Evolutionary conservation across 192 early-diverging fungal species (phyloP), one percentile per base, ranked within the genome.

Genomic region (Pilaira anomala): DNA sequence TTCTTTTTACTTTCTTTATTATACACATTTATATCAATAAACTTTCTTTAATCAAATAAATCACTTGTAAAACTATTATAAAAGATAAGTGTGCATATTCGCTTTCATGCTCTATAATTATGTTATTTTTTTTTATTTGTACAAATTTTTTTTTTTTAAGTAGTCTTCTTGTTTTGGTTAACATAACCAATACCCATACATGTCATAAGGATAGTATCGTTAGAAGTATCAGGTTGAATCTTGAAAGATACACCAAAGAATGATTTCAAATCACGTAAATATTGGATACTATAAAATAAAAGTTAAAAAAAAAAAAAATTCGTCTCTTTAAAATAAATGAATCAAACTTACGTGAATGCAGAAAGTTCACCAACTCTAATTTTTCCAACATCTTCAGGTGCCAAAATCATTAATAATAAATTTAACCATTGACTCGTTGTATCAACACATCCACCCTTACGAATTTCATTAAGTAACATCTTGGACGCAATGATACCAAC

Each of bases 191-290:
- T 78, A 25, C 96, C 96, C 28, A 98, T 80, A 71, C 91, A 92
- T 2, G 95, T 88, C 78, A 97, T 76, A 28, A 94, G 19, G 40
- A 83, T 68, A 12, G 83, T 79, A 29, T 83, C 63, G 3, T 78
- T 67, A 21, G 69, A 66, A 46, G 69, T 66, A 24, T 85, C 79
- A 1, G 82, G 73, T 75, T 82, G 85, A 57, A 98, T 88, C 78
- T 96, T 98, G 82, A 97, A 97, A 2, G 87, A 88, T 11, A 89
- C 87, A 39, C 91, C 93, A 74, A 98, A 90, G 70, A 97, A 94
- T 48, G 84, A 78, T 68, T 88, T 83, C 42, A 98, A 68, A 73
- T 98, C 97, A 28, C 97, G 85, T 55, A 98, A 68, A 64, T 87
- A 92, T 81, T 97, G 94, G 54, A 97, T 89, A n/a, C 85, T 90